A percentile compares a stretch with the other conserved stretches of the same genome.
phyloP scores from a whole-genome alignment of 2,329 filamentous ascomycete genomes.

The Trichoderma guizhouense region DNA sequence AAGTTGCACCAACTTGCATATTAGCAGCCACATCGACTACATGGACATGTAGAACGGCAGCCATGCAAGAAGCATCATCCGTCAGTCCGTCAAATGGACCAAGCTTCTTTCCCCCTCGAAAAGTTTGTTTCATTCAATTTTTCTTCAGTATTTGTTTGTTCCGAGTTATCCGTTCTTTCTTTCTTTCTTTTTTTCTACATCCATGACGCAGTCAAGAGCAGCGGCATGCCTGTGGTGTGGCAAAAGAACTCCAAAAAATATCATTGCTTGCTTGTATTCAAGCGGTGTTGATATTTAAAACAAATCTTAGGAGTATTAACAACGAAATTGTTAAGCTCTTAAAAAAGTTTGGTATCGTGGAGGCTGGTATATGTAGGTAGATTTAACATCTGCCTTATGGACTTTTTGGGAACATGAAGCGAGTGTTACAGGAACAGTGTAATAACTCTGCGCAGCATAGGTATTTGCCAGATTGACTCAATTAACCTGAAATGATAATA shows the following conservation, averaged over 20 bases:
- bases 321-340: not conserved
- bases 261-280: not conserved
- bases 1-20: not conserved
- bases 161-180: not conserved
- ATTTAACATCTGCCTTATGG: not conserved
- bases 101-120: not conserved
- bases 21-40: not conserved
- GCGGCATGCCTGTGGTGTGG: not conserved
- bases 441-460: not conserved
- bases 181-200: not conserved
- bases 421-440: not conserved
- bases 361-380: not conserved
- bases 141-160: not conserved
- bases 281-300: not conserved
- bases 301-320: not conserved
- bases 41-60: not conserved
- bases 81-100: not conserved
- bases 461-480: not conserved
- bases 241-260: not conserved
- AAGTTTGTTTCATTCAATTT: not conserved
- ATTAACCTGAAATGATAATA: not conserved
- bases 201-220: not conserved
- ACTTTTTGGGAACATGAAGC: not conserved
- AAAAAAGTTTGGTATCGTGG: not conserved
- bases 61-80: not conserved